Conservation (phyloP, 2,329 filamentous ascomycete species). For the Xylariaceae sp. region DNA sequence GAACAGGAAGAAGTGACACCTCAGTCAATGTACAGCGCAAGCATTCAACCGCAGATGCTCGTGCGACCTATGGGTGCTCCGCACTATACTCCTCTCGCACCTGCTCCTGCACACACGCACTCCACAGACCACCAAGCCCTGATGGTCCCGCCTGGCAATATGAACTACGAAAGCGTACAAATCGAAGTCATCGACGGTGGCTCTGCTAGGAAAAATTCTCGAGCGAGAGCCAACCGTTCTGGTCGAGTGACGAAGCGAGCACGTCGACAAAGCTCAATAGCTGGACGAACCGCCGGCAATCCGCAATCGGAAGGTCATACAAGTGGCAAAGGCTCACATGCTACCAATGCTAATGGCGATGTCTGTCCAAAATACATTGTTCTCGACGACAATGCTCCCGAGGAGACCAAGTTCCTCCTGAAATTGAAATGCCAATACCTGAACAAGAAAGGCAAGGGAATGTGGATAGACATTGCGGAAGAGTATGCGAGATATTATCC, state of each 20-base stretch:
- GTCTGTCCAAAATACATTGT: conserved; percentile 25
- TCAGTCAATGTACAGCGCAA: neutral
- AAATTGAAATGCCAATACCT: conserved; percentile 44
- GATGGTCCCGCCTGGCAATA: conserved; percentile 4
- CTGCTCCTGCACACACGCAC: neutral
- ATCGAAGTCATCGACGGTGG: conserved; percentile 9
- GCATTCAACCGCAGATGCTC: neutral
- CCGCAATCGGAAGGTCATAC: too few relatives aligned
- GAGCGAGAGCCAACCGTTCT: conserved; percentile 18
- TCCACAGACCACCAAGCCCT: too few relatives aligned
- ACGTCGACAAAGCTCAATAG: conserved; percentile 8
- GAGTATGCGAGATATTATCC: conserved; percentile 38
- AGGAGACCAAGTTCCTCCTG: conserved; percentile 47
- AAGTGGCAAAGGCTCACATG: too few relatives aligned
- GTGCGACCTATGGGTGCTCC: neutral
- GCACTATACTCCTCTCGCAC: neutral
- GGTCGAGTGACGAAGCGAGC: conserved; percentile 16
- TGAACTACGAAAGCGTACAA: conserved; percentile 12
- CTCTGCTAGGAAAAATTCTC: conserved; percentile 15
- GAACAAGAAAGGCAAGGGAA: conserved; percentile 50
- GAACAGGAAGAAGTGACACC: neutral
- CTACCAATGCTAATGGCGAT: too few relatives aligned
- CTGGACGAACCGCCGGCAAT: too few relatives aligned
- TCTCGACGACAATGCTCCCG: conserved; percentile 43
- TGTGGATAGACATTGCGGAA: conserved; percentile 52